Base-by-base conservation (phyloP, 306 rosid species). In the Pterocarpus macrocarpus region DNA sequence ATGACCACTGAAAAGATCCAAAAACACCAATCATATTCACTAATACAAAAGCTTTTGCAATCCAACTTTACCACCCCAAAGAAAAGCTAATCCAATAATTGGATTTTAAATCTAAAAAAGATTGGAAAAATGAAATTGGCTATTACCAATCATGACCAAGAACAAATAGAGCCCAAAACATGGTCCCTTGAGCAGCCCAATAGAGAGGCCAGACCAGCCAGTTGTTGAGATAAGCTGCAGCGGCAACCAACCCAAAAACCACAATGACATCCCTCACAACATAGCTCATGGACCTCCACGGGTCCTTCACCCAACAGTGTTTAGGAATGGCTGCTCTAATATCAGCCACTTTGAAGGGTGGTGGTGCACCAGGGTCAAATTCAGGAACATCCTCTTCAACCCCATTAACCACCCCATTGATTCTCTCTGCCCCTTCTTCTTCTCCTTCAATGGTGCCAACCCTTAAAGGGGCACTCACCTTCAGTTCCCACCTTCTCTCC, bases 131-230 rank as follows among this genome's bases (percentile, higher is more conserved):
- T 30, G 58, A 61, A 79, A 82, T 55, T 61, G 70, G 12, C 32
- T 32, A 41, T 35, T 86, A 95, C 99, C 99, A 95, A 63, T 95
- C 99, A 86, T 95, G 99, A 59, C 99, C 99, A 85, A 95, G 98
- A 88, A 95, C 99, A 87, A 95, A 95, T 12, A 95, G 94, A 75
- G 93, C 98, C 99, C 99, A 95, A 82, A 95, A 95, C 99, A 95
- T 91, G 83, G 99, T 93, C 2, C 99, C 97, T 69, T 95, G 99
- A 86, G 99, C 99, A 86, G 91, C 81, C 99, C 99, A 95, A 82
- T 93, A 95, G 45, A 95, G 92, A 87, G 99, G 98, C 99, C 99
- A 95, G 80, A 92, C 93, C 30, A 84, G 53, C 98, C 91, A 91
- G 14, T 70, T 91, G 88, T 95, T 93, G 7, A 91, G 75, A 78